phyloP scores from a whole-genome alignment of 139 green algal genomes.

The Tetraselmis chui region DNA sequence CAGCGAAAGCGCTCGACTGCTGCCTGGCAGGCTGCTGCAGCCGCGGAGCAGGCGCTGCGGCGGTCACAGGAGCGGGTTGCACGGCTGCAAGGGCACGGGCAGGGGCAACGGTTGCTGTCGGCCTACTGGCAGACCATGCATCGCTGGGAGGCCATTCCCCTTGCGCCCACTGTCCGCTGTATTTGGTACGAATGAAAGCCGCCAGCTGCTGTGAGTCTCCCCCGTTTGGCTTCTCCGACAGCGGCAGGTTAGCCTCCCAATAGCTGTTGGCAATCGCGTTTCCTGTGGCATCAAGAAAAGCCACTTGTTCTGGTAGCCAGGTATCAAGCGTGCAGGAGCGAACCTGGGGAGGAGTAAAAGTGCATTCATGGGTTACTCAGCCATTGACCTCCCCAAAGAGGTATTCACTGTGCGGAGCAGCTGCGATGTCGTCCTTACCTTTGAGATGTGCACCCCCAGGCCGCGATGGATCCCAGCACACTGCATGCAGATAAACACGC shows the following conservation, averaged over 20 bases:
- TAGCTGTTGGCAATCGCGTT: slow-evolving; percentile 48
- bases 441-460: slow-evolving; percentile 62
- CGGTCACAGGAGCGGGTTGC: too few species aligned
- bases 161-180: not conserved
- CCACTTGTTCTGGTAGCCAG: slow-evolving; percentile 55
- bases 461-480: slow-evolving; percentile 59
- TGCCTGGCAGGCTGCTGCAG: too few species aligned
- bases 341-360: slow-evolving; percentile 33
- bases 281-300: slow-evolving; percentile 33
- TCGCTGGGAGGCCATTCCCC: not conserved
- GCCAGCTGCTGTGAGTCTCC: not conserved
- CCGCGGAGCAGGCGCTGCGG: too few species aligned
- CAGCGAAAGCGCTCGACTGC: too few species aligned
- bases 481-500: slow-evolving; percentile 68
- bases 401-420: too few species aligned
- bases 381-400: too few species aligned
- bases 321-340: slow-evolving; percentile 57
- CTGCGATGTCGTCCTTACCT: slow-evolving; percentile 35
- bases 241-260: slow-evolving; percentile 35
- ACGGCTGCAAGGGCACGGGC: too few species aligned
- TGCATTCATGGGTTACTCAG: too few species aligned
- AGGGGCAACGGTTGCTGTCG: too few species aligned
- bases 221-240: not conserved
- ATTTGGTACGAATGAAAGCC: not conserved
- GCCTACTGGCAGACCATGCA: too few species aligned